Percentiles rank a stretch among this genome's conserved stretches.
Conservation (phyloP, 2,329 filamentous ascomycete species). For the Paramyrothecium roridum region DNA sequence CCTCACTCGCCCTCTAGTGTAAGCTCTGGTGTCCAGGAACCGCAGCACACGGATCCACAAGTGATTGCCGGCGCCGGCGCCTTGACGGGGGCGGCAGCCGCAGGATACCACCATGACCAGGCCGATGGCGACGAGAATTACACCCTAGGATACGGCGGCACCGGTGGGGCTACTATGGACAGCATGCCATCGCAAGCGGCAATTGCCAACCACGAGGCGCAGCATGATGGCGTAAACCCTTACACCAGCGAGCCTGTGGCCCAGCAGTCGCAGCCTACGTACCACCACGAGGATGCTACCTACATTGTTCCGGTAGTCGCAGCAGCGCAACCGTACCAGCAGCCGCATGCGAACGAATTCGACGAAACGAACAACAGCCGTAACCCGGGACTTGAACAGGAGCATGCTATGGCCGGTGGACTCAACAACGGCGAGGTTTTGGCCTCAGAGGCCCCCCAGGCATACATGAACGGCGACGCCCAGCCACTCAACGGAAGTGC, state of each 20-base stretch:
- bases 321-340: constrained; percentile 7
- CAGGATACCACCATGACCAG: constrained; percentile 27
- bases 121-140: constrained; percentile 7
- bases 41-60: constrained; percentile 46
- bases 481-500: background rate
- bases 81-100: constrained; percentile 34
- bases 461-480: background rate
- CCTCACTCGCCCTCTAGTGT: constrained; percentile 78
- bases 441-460: background rate
- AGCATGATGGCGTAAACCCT: constrained; percentile 55
- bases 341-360: constrained; percentile 1
- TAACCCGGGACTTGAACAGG: background rate
- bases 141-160: constrained; percentile 41
- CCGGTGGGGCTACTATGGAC: constrained; percentile 41
- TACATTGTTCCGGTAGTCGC: constrained; percentile 17
- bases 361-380: background rate
- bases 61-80: constrained; percentile 56
- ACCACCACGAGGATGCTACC: constrained; percentile 9
- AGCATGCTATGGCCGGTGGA: background rate
- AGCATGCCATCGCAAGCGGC: constrained; percentile 48
- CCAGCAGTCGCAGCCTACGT: constrained; percentile 10
- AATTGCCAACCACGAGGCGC: constrained; percentile 46
- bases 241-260: constrained; percentile 46
- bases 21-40: constrained; percentile 59
- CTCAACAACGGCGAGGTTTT: background rate